These are phyloP conservation scores for Quercus variabilis DNA, from an alignment of 306 rosid genomes.

Conservation along the genomic window DNA sequence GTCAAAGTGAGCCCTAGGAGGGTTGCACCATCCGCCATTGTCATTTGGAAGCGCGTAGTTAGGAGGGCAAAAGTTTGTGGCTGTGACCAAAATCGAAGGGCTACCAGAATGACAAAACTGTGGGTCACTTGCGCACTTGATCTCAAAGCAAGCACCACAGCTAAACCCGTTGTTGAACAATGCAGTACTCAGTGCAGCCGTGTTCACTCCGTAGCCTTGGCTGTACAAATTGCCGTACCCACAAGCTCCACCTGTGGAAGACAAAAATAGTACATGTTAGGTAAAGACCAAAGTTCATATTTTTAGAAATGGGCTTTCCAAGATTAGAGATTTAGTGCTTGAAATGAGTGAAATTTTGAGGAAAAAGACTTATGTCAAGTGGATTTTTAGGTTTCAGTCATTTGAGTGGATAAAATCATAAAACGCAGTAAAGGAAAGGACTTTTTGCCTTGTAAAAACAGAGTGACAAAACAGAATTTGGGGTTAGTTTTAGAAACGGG, in stretches of 20 bases:
- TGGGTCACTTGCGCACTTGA: constrained; percentile 57
- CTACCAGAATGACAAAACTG: constrained; percentile 77
- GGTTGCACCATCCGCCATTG: constrained; percentile 93
- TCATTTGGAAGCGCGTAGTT: constrained; percentile 64
- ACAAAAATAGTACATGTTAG: neutral
- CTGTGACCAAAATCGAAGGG: constrained; percentile 72
- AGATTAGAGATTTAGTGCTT: too few species aligned
- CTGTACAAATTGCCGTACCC: constrained; percentile 83
- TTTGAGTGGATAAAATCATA: too few species aligned
- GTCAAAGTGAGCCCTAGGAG: constrained; percentile 81
- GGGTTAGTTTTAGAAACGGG: neutral
- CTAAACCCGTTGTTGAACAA: constrained; percentile 71
- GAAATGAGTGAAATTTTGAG: too few species aligned
- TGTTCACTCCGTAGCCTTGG: constrained; percentile 82
- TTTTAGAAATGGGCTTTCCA: neutral
- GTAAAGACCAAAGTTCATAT: neutral
- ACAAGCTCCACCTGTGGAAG: constrained; percentile 70
- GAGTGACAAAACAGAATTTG: neutral
- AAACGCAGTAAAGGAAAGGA: too few species aligned
- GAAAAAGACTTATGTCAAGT: too few species aligned
- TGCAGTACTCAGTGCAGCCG: constrained; percentile 85
- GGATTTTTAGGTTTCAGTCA: too few species aligned
- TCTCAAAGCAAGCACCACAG: constrained; percentile 82
- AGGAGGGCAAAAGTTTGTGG: constrained; percentile 76
- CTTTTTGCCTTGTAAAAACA: neutral